Evolutionary conservation across 805 yeast species (phyloP).

Genomic region (Jamesozyma lodderae): DNA sequence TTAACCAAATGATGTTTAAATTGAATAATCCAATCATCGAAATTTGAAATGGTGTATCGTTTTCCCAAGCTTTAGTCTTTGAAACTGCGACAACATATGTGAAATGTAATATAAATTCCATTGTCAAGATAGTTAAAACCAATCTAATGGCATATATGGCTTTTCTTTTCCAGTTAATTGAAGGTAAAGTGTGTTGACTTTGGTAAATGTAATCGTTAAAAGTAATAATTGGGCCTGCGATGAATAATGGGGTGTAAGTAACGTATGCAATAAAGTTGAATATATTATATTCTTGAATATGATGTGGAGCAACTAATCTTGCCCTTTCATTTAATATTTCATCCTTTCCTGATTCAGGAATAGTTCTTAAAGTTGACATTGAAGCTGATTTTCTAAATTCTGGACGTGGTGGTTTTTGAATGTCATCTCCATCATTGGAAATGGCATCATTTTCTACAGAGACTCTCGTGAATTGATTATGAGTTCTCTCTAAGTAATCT

Average conservation of each 20-base stretch:
- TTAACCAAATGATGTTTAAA: conserved; percentile 86
- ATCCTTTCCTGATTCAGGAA: conserved; percentile 11
- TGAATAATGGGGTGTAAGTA: conserved; percentile 77
- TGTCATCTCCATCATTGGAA: background rate
- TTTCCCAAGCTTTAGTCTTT: conserved; percentile 80
- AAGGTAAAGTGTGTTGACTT: conserved; percentile 45
- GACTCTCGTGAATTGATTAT: conserved; percentile 38
- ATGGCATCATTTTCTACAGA: background rate
- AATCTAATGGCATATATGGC: conserved; percentile 59
- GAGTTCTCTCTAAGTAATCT: conserved; percentile 51
- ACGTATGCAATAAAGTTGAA: conserved; percentile 66
- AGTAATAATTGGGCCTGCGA: conserved; percentile 92
- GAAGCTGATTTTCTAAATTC: conserved; percentile 4
- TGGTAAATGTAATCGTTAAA: conserved; percentile 88
- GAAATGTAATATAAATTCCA: conserved; percentile 84
- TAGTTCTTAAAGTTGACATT: conserved; percentile 10
- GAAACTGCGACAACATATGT: conserved; percentile 92
- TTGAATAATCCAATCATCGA: conserved; percentile 92
- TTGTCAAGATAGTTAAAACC: conserved; percentile 61
- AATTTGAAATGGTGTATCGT: conserved; percentile 83
- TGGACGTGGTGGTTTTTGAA: background rate
- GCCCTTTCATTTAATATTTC: conserved; percentile 45
- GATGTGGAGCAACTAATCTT: conserved; percentile 56
- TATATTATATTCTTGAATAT: conserved; percentile 50
- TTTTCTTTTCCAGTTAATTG: conserved; percentile 48